Evolutionary conservation across 768 basidiomycete species (phyloP), one percentile per base, ranked within the genome.

Genomic region (Phaeolepiota aurea): DNA sequence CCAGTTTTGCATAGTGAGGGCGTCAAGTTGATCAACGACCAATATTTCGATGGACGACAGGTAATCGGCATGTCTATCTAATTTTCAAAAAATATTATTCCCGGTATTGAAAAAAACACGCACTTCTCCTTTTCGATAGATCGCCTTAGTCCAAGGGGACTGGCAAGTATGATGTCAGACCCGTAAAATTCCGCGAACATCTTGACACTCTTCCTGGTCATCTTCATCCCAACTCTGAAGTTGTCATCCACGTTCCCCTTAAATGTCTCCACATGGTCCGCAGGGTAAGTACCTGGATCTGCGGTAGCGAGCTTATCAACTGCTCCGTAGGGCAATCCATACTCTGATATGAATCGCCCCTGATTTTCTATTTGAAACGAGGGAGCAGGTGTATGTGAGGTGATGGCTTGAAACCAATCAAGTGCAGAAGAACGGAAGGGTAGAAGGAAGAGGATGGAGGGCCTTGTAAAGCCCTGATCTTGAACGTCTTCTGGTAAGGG

Each of bases 1-100:
- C 96, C 96, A 99, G 52, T 99, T 99, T 64, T 98, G 96, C 96
- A 98, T 98, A 3, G 78, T 74, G 51, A 98, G 73, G 2, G 84
- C 84, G 58, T 98, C 91, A 68, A 89, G 69, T 53, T 96, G 92
- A 57, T 98, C 96, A 12, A 89, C 71, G n/a, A 98, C 63, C 15
- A 91, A 63, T 3, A 98, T 62, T 55, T 99, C 96, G 41, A 99
- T 86, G 2, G 91, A 94, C 9, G 88, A 88, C 38, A 99, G 67
- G 56, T 94, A 91, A 61, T 99, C 96, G 9, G 79, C 80, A 50
- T 72, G 87, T 55, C 89, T 90, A 38, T 7, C 13, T 28, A 34
- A 37, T 30, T 14, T 9, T 19, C 9, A 14, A 13, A 11, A 31
- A 19, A 18, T 10, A 42, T 11, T 20, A n/a, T 13, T 15, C 45